Evolutionary conservation across 352 stramenopile genomes (phyloP).

Genomic region (Phytophthora lateralis): DNA sequence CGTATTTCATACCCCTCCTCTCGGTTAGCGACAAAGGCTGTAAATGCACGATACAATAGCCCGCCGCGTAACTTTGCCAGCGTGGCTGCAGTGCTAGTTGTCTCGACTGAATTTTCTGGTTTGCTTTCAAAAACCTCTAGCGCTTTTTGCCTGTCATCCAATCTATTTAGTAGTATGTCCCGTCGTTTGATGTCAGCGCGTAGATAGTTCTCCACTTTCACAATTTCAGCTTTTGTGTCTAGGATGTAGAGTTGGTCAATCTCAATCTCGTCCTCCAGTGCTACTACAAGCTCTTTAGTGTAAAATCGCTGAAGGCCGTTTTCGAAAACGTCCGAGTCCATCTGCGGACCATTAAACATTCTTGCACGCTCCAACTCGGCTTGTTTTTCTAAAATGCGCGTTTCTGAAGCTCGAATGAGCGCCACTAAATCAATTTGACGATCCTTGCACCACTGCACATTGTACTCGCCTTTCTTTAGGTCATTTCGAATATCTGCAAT

Average conservation of each 20-base stretch:
- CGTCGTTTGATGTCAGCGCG: constrained; percentile 55
- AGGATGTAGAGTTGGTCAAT: constrained; percentile 89
- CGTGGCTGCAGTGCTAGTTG: constrained; percentile 19
- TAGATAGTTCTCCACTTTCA: constrained; percentile 77
- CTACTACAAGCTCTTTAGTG: constrained; percentile 74
- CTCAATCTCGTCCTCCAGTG: constrained; percentile 81
- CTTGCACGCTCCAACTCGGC: constrained; percentile 70
- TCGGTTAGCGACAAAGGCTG: constrained; percentile 54
- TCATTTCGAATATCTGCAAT: constrained; percentile 62
- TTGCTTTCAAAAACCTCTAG: constrained; percentile 57
- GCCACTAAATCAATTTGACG: constrained; percentile 72
- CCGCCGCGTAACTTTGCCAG: constrained; percentile 51
- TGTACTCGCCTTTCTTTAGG: constrained; percentile 71
- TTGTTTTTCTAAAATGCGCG: constrained; percentile 80
- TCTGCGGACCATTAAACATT: constrained; percentile 71
- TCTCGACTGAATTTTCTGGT: constrained; percentile 19
- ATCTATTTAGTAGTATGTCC: constrained; percentile 31
- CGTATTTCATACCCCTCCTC: constrained; percentile 34
- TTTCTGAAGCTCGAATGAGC: constrained; percentile 67
- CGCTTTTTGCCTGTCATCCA: constrained; percentile 50
- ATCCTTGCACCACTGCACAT: constrained; percentile 78
- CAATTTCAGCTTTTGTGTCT: constrained; percentile 74
- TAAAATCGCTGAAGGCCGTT: constrained; percentile 77
- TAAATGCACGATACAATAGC: constrained; percentile 53
- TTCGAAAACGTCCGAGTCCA: constrained; percentile 82